Evolutionary conservation across 2,329 filamentous ascomycete species (phyloP).

Genomic region (Colletotrichum orbiculare): DNA sequence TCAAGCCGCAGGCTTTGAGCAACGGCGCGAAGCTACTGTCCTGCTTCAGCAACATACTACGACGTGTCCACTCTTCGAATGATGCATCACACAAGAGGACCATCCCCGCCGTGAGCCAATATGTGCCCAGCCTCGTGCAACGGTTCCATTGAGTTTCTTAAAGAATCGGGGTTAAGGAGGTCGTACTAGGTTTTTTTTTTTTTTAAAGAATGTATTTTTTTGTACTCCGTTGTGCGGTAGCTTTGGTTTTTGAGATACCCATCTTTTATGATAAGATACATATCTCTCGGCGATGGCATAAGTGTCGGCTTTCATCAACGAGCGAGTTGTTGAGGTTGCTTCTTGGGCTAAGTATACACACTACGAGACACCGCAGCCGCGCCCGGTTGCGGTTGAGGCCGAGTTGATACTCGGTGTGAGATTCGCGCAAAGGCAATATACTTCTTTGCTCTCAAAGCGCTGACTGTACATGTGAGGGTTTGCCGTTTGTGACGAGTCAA

Average conservation of each 20-base stretch:
- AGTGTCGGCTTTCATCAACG: slow-evolving; percentile 31
- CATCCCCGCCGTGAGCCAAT: background rate
- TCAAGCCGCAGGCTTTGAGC: slow-evolving; percentile 28
- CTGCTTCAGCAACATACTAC: slow-evolving; percentile 31
- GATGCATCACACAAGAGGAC: background rate
- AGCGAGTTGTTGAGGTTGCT: slow-evolving; percentile 12
- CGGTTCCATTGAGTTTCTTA: slow-evolving; percentile 19
- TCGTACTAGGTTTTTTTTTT: slow-evolving; percentile 14
- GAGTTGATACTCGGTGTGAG: slow-evolving; percentile 1
- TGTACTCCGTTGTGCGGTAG: slow-evolving; percentile 29
- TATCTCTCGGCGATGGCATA: slow-evolving; percentile 1
- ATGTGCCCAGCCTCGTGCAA: slow-evolving; percentile 26
- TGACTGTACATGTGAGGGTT: no score
- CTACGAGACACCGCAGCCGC: background rate
- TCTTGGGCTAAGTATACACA: background rate
- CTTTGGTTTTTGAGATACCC: slow-evolving; percentile 39
- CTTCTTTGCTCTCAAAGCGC: slow-evolving; percentile 18
- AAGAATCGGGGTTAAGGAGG: slow-evolving; percentile 14
- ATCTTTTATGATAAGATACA: slow-evolving; percentile 36
- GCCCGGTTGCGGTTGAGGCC: slow-evolving; percentile 3
- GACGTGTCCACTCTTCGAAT: slow-evolving; percentile 25
- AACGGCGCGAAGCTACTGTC: slow-evolving; percentile 31
- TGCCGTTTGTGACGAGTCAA: no score
- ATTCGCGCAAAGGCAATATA: slow-evolving; percentile 13
- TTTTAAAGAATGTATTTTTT: slow-evolving; percentile 10